Percentiles rank a stretch among this genome's conserved stretches.
Evolutionary conservation across 2,329 filamentous ascomycete genomes (phyloP).

Genomic region (Chlorencoelia australis): DNA sequence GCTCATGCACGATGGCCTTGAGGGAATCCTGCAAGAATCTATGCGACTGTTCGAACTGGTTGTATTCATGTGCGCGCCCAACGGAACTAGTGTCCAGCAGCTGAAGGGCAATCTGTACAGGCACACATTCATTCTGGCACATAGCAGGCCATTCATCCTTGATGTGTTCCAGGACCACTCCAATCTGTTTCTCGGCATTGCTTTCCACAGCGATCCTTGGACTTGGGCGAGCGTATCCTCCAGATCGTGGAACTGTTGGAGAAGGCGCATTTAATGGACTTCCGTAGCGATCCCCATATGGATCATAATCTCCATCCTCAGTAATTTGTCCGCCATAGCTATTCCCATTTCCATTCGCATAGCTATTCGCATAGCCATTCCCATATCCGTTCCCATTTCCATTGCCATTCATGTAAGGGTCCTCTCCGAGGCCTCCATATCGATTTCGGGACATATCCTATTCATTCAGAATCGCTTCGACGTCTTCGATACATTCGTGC

Average conservation of each 20-base stretch:
- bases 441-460: slow-evolving; percentile 25
- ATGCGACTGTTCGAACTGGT: slow-evolving; percentile 74
- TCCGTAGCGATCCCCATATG: slow-evolving; percentile 23
- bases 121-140: slow-evolving; percentile 78
- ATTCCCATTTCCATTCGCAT: slow-evolving; percentile 8
- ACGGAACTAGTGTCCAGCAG: slow-evolving; percentile 90
- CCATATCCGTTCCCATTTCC: slow-evolving; percentile 7
- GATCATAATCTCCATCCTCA: slow-evolving; percentile 25
- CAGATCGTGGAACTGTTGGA: slow-evolving; percentile 13
- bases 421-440: slow-evolving; percentile 23
- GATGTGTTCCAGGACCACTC: slow-evolving; percentile 64
- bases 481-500: slow-evolving; percentile 11
- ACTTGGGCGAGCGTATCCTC: slow-evolving; percentile 12
- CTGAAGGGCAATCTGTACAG: slow-evolving; percentile 89
- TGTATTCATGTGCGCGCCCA: slow-evolving; percentile 80
- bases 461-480: slow-evolving; percentile 15
- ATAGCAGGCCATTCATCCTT: slow-evolving; percentile 86
- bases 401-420: slow-evolving; percentile 22
- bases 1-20: slow-evolving; percentile 93
- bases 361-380: slow-evolving; percentile 4
- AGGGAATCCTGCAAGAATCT: slow-evolving; percentile 83
- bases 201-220: slow-evolving; percentile 18
- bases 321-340: slow-evolving; percentile 16
- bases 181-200: slow-evolving; percentile 24
- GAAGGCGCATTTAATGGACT: slow-evolving; percentile 13